Evolutionary conservation across 192 early-diverging fungal genomes (phyloP), one percentile per base, ranked within the genome.

Genomic region (Backusella parvicylindrica): DNA sequence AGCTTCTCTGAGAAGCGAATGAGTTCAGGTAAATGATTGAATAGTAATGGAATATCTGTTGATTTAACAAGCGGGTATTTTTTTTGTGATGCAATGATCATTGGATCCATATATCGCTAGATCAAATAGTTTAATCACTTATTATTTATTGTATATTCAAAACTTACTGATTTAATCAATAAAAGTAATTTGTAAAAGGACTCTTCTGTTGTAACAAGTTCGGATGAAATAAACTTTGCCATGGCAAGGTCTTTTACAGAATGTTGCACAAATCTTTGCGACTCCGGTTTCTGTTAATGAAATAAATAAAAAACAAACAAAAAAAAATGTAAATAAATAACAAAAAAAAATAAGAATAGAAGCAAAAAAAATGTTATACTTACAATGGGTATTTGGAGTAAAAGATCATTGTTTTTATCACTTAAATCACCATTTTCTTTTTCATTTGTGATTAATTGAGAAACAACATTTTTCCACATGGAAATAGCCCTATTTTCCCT

Each of bases 91-190:
- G 82, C 73, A 9, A 75, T 40, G 7, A 81, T 40, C 49, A 77
- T 76, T 41, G 79, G 79, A 37, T 81, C 71, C 82, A 81, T 83
- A 26, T 81, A 81, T 18, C 60, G 67, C 82, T 83, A 65, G 15
- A 60, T 33, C 18, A 31, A 47, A 16, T 37, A 31, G 40, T 8
- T 43, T 56, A 23, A 23, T 56, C n/a, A 56, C 50, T n/a, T 56
- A 26, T 56, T 23, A 18, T 15, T 33, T 33, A 2, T 15, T 64
- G 13, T 60, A 16, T 13, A 38, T 21, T 40, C 12, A 40, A 0
- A 9, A 70, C 64, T 33, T 77, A 77, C 76, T 23, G 70, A 67
- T 72, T 72, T 71, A 2, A 77, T 73, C 15, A 73, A 37, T 26
- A 26, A 37, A 28, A 73, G 56, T 38, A 73, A 21, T 31, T 64